Percentiles rank a stretch among this genome's conserved stretches.
Evolutionary conservation across 345 rosid species (phyloP).

Genomic region (Eucalyptus urophylla): DNA sequence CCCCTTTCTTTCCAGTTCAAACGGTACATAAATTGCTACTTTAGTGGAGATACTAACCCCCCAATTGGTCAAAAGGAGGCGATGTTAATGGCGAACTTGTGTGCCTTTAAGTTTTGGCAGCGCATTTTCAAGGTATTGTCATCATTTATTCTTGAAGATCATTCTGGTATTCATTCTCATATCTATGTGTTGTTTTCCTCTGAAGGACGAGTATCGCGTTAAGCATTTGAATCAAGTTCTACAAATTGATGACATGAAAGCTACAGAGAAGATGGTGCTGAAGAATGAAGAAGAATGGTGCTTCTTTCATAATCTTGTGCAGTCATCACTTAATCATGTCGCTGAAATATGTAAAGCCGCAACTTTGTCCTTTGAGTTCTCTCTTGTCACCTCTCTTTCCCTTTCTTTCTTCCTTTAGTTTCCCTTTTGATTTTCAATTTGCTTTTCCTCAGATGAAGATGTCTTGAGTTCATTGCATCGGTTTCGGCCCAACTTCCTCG

Average conservation of each 20-base stretch:
- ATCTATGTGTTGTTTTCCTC: not conserved
- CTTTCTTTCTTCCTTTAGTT: not conserved
- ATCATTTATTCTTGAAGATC: not conserved
- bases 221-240: conserved; percentile 44
- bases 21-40: conserved; percentile 36
- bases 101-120: conserved; percentile 90
- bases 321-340: conserved; percentile 58
- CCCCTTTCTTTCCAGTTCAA: conserved; percentile 35
- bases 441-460: conserved; percentile 65
- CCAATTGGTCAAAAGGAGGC: conserved; percentile 52
- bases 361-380: not conserved
- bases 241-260: conserved; percentile 18
- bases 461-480: conserved; percentile 47
- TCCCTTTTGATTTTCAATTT: not conserved
- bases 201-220: conserved; percentile 71
- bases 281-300: conserved; percentile 91
- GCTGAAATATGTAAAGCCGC: conserved; percentile 61
- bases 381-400: not conserved
- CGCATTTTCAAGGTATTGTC: conserved; percentile 53
- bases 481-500: conserved; percentile 65
- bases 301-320: conserved; percentile 60
- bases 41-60: conserved; percentile 26
- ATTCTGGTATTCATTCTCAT: not conserved
- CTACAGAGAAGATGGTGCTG: conserved; percentile 14
- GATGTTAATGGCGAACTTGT: conserved; percentile 50